Base-by-base conservation (phyloP, 2,329 filamentous ascomycete species). In the Epichloe amarillans region DNA sequence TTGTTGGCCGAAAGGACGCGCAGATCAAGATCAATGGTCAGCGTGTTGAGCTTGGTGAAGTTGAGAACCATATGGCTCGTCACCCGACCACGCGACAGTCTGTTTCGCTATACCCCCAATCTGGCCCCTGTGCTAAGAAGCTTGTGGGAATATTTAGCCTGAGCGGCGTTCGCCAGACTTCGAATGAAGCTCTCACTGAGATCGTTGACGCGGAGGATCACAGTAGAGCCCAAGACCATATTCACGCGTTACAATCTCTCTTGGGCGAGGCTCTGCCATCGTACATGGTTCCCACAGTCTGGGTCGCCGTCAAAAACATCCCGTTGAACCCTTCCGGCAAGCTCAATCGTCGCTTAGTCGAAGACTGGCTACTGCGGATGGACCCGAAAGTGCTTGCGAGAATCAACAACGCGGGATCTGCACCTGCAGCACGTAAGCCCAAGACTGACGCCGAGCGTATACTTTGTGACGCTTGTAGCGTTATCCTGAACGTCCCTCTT, bases 11-110 rank as follows among this genome's bases (percentile, higher is more conserved):
- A 37, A 74, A 73, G 54, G 76, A 79, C 55, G 52, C 49, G 4
- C 61, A 63, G 58, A 68, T 79, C 30, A 80, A 80, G 59, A 62
- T 80, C 15, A 66, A 70, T 35, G 79, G 79, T 33, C 77, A 71
- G 40, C 55, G 57, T 6, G 49, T 76, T 50, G 79, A 74, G 61
- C 63, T 74, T 1, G 54, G 56, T 30, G 60, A 63, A 17, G 53
- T 61, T 4, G 58, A 63, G 47, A 52, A 46, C 14, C 46, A 54
- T 14, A 50, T 53, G 10, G 44, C 47, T 40, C 41, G 45, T 23
- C 30, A 43, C 12, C 21, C 39, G 8, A 7, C 11, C 8, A 47
- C 21, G 12, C 17, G 45, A 12, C 26, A 51, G 7, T 37, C 38
- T 14, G 30, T 42, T 10, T 26, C 26, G 17, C 23, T 47, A 23